These are phyloP conservation scores for Malassezia cuniculi DNA, from an alignment of 1,284 basidiomycete species.

Conservation along the genomic window DNA sequence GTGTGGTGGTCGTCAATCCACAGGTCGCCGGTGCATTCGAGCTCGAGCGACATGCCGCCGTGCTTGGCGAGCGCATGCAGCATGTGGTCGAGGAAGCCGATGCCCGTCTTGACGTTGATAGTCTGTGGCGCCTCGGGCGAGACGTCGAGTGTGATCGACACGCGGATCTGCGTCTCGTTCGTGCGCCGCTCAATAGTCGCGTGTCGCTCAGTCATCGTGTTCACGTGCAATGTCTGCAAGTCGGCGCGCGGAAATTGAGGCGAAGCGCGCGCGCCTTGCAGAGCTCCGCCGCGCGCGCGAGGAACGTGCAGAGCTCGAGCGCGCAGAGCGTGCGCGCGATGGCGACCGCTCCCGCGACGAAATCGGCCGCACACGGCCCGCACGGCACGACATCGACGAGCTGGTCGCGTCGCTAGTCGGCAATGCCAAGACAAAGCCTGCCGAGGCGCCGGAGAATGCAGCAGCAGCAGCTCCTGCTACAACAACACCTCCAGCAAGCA, in stretches of 20 bases:
- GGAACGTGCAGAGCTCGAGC: slow-evolving; percentile 49
- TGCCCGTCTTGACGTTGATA: slow-evolving; percentile 82
- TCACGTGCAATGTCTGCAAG: slow-evolving; percentile 26
- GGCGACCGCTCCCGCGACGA: background rate
- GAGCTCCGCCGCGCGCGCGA: slow-evolving; percentile 63
- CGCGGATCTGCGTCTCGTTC: slow-evolving; percentile 78
- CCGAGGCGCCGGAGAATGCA: background rate
- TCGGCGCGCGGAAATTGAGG: slow-evolving; percentile 71
- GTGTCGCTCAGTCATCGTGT: slow-evolving; percentile 34
- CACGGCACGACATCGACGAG: slow-evolving; percentile 30
- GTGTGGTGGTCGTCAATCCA: slow-evolving; percentile 99
- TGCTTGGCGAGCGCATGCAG: slow-evolving; percentile 45
- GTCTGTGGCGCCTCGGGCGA: slow-evolving; percentile 58
- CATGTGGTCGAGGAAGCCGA: slow-evolving; percentile 82
- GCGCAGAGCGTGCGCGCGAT: slow-evolving; percentile 1
- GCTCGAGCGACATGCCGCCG: slow-evolving; percentile 55
- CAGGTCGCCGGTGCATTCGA: slow-evolving; percentile 87
- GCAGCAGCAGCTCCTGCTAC: background rate
- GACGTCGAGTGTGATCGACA: slow-evolving; percentile 70
- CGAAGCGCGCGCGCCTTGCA: slow-evolving; percentile 73
- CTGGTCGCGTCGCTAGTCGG: slow-evolving; percentile 31
- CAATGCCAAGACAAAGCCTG: background rate
- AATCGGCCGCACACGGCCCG: background rate
- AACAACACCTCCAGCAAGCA: background rate
- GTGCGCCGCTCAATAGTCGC: slow-evolving; percentile 75